Evolutionary conservation across 2,329 filamentous ascomycete species (phyloP).

Genomic region (Penicillium sp.): DNA sequence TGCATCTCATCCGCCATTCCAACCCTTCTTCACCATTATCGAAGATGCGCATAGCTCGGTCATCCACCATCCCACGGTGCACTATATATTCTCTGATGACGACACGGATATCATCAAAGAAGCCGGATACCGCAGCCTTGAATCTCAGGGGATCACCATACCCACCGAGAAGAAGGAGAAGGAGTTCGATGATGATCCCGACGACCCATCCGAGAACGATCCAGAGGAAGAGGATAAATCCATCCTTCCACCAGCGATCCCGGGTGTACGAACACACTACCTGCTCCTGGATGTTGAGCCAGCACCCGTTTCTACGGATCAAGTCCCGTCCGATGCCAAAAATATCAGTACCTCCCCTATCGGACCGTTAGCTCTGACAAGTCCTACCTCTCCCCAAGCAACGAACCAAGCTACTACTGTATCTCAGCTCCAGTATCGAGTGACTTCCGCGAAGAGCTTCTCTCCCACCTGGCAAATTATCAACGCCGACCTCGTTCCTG

Average conservation of each 20-base stretch:
- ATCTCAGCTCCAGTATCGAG: slow-evolving; percentile 43
- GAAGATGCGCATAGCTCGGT: slow-evolving; percentile 74
- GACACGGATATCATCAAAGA: slow-evolving; percentile 76
- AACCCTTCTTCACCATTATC: slow-evolving; percentile 84
- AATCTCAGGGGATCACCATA: slow-evolving; percentile 45
- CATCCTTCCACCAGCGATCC: slow-evolving; percentile 51
- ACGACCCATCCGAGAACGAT: slow-evolving; percentile 25
- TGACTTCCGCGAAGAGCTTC: slow-evolving; percentile 73
- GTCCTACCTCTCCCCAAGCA: neutral
- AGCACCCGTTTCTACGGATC: slow-evolving; percentile 2
- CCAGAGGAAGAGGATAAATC: slow-evolving; percentile 29
- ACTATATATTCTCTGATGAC: slow-evolving; percentile 94
- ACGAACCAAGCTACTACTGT: neutral
- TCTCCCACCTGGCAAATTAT: slow-evolving; percentile 74
- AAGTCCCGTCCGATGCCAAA: neutral
- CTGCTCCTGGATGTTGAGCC: slow-evolving; percentile 60
- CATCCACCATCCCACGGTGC: slow-evolving; percentile 81
- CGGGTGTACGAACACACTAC: slow-evolving; percentile 58
- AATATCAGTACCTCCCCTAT: neutral
- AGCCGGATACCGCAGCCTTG: slow-evolving; percentile 62
- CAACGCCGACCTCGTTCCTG: slow-evolving; percentile 57
- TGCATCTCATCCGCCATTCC: slow-evolving; percentile 53
- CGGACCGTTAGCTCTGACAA: neutral
- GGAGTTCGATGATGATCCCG: slow-evolving; percentile 8
- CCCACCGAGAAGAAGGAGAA: slow-evolving; percentile 22